These are phyloP conservation scores for Syncephalastrum contaminatum DNA, from an alignment of 371 early-diverging fungal species.

Conservation along the genomic window DNA sequence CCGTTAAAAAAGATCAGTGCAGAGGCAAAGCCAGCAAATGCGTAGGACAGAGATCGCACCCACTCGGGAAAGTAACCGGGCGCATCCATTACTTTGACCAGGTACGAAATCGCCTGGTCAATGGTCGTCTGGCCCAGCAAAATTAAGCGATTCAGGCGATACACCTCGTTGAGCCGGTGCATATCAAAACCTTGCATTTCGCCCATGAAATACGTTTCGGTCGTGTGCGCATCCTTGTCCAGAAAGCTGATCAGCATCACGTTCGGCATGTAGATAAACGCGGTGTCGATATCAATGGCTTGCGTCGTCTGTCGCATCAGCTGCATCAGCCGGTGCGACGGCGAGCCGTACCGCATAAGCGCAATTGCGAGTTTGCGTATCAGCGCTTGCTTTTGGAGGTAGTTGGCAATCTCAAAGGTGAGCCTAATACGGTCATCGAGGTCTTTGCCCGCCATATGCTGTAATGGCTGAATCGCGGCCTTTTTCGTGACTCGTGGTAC, in stretches of 20 bases:
- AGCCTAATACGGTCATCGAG: constrained; percentile 33
- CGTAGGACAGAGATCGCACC: constrained; percentile 29
- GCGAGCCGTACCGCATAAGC: constrained; percentile 41
- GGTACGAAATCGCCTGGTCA: constrained; percentile 26
- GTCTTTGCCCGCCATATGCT: constrained; percentile 1
- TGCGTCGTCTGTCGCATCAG: constrained; percentile 29
- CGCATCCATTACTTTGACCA: constrained; percentile 14
- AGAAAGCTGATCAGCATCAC: constrained; percentile 61
- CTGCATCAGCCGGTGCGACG: constrained; percentile 42
- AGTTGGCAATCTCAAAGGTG: constrained; percentile 38
- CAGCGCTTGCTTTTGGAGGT: constrained; percentile 40
- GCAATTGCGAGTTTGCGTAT: constrained; percentile 36
- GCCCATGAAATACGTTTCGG: constrained; percentile 60
- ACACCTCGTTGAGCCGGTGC: constrained; percentile 47
- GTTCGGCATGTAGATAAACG: constrained; percentile 59
- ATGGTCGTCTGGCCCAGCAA: constrained; percentile 23
- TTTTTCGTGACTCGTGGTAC: neutral
- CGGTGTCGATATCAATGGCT: constrained; percentile 50
- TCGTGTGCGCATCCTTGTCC: constrained; percentile 62
- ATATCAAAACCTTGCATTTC: constrained; percentile 55
- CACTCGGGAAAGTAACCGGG: constrained; percentile 30
- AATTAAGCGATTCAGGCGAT: constrained; percentile 33
- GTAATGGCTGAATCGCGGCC: neutral
- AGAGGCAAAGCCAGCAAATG: constrained; percentile 29
- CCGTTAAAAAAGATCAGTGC: constrained; percentile 21